phyloP scores from a whole-genome alignment of 371 early-diverging fungal species.

The Haplosporangium sp. region DNA sequence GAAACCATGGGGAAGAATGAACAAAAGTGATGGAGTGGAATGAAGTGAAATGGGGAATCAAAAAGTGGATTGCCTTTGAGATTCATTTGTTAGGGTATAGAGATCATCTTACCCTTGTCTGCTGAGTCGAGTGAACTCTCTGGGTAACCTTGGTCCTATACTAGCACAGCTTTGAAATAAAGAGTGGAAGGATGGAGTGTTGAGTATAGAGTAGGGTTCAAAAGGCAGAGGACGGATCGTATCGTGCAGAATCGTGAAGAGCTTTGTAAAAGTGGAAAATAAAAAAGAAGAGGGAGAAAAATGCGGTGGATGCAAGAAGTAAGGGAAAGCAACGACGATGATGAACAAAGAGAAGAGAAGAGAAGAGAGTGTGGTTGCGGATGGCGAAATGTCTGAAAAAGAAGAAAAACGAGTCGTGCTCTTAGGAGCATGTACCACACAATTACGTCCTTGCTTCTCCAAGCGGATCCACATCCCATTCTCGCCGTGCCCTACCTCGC shows the following conservation, averaged over 20 bases:
- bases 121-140: too few relatives aligned
- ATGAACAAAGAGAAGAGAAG: neutral
- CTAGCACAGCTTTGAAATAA: neutral
- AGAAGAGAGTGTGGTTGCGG: neutral
- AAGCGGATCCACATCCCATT: too few relatives aligned
- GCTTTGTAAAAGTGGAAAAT: neutral
- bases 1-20: neutral
- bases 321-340: neutral
- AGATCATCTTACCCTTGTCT: neutral
- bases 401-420: slow-evolving; percentile 1
- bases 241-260: too few relatives aligned
- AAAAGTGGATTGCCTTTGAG: too few relatives aligned
- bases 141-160: too few relatives aligned
- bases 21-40: neutral
- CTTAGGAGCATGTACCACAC: too few relatives aligned
- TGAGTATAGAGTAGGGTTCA: too few relatives aligned
- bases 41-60: neutral
- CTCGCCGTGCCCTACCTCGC: too few relatives aligned
- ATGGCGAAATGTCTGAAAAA: neutral
- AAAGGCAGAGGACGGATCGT: too few relatives aligned
- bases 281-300: neutral
- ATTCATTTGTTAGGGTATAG: too few relatives aligned
- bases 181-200: too few relatives aligned
- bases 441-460: too few relatives aligned
- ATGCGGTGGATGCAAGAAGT: neutral